A percentile compares a stretch with the other conserved stretches of the same genome.
phyloP scores from a whole-genome alignment of 108 stramenopile species.

The Pseudonitzschia multiseries region DNA sequence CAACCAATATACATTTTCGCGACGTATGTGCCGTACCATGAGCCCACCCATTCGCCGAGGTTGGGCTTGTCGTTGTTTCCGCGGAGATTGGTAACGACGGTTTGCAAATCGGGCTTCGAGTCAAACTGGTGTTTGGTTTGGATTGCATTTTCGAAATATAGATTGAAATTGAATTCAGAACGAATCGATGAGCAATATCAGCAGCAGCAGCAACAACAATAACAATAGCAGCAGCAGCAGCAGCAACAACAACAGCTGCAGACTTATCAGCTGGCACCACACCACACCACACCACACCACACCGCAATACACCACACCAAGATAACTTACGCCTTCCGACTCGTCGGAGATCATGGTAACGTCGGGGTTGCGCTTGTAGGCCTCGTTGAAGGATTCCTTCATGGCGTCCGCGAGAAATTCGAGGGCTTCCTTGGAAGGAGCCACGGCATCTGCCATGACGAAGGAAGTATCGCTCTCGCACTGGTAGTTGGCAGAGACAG shows the following conservation, averaged over 20 bases:
- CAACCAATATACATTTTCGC: not conserved
- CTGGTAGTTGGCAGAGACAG: not conserved
- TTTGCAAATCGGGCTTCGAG: not conserved
- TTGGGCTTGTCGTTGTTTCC: not conserved
- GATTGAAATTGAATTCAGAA: too few species aligned
- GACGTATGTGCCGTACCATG: not conserved
- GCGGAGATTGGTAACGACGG: not conserved
- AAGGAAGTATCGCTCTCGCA: not conserved
- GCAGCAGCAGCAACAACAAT: too few species aligned
- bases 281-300: too few species aligned
- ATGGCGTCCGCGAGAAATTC: not conserved
- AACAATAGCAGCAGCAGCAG: too few species aligned
- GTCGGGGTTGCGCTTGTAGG: not conserved
- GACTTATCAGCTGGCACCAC: too few species aligned
- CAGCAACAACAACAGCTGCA: too few species aligned
- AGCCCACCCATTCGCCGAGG: not conserved
- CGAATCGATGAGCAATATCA: too few species aligned
- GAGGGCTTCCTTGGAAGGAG: not conserved
- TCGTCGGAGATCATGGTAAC: not conserved
- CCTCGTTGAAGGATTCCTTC: slow-evolving; percentile 2
- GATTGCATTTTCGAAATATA: too few species aligned
- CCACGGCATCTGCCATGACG: not conserved
- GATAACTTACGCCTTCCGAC: slow-evolving; percentile 2
- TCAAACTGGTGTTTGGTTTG: too few species aligned
- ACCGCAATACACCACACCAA: too few species aligned